These are phyloP conservation scores for Trichoderma simmonsii DNA, from an alignment of 2,329 filamentous ascomycete species.

Conservation along the genomic window DNA sequence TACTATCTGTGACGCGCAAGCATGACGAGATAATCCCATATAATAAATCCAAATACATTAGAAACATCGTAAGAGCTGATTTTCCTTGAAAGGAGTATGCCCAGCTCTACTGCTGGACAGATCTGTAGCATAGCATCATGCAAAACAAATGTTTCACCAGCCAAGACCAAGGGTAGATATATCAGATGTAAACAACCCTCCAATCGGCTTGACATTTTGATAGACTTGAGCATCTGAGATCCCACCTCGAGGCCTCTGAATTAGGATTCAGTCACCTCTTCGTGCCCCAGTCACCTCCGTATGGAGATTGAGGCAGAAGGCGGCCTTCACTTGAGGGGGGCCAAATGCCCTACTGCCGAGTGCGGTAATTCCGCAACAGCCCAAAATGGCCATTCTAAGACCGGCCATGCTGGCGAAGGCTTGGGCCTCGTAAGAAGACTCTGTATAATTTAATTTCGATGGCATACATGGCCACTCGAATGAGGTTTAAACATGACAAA, in stretches of 20 bases:
- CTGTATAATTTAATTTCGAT: neutral
- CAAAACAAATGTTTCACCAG: neutral
- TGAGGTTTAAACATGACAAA: neutral
- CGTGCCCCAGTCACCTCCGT: neutral
- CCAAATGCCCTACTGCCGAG: neutral
- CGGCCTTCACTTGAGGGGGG: neutral
- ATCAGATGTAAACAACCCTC: neutral
- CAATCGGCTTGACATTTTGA: neutral
- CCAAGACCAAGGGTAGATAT: fast-evolving
- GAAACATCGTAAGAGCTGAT: neutral
- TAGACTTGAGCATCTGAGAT: neutral
- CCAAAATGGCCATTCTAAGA: neutral
- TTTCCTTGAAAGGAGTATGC: neutral
- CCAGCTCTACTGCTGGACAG: neutral
- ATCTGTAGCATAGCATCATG: neutral
- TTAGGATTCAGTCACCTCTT: neutral
- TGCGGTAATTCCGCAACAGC: neutral
- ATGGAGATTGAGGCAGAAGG: neutral
- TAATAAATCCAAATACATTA: neutral
- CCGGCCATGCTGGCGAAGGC: neutral
- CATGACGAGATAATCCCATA: neutral
- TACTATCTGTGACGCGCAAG: neutral
- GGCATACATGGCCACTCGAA: neutral
- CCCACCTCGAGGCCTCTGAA: neutral
- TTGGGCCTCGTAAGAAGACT: neutral